These are phyloP conservation scores for Knoxdaviesia proteae DNA, from an alignment of 2,329 filamentous ascomycete species.

Conservation along the genomic window DNA sequence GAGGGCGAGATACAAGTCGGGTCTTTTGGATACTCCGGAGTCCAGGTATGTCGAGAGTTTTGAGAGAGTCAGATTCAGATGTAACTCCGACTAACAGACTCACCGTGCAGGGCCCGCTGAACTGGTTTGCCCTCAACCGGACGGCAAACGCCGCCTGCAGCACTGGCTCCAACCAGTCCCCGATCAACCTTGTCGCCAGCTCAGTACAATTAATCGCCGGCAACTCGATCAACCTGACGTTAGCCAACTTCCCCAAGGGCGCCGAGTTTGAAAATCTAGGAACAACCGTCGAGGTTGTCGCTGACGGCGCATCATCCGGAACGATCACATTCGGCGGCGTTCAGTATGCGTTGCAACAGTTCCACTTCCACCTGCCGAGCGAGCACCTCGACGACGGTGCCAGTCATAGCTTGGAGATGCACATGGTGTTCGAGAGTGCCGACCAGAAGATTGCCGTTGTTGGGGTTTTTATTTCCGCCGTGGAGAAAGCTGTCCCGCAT, in stretches of 20 bases:
- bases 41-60: no score
- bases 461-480: no score
- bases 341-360: conserved; percentile 22
- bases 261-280: conserved; percentile 27
- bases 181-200: conserved; percentile 23
- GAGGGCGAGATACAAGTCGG: neutral
- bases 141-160: conserved; percentile 23
- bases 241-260: conserved; percentile 10
- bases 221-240: conserved; percentile 9
- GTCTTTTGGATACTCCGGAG: no score
- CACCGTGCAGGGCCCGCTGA: conserved; percentile 21
- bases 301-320: neutral
- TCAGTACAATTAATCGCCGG: conserved; percentile 6
- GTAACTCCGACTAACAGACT: conserved; percentile 16
- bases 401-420: conserved; percentile 18
- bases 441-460: no score
- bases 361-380: conserved; percentile 39
- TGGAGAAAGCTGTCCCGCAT: no score
- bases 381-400: conserved; percentile 31
- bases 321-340: conserved; percentile 17
- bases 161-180: conserved; percentile 28
- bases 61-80: no score
- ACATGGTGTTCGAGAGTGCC: conserved; percentile 18
- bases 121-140: conserved; percentile 25
- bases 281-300: conserved; percentile 24